Evolutionary conservation across 2,329 filamentous ascomycete genomes (phyloP).

Genomic region (Myrmaecium sp.): DNA sequence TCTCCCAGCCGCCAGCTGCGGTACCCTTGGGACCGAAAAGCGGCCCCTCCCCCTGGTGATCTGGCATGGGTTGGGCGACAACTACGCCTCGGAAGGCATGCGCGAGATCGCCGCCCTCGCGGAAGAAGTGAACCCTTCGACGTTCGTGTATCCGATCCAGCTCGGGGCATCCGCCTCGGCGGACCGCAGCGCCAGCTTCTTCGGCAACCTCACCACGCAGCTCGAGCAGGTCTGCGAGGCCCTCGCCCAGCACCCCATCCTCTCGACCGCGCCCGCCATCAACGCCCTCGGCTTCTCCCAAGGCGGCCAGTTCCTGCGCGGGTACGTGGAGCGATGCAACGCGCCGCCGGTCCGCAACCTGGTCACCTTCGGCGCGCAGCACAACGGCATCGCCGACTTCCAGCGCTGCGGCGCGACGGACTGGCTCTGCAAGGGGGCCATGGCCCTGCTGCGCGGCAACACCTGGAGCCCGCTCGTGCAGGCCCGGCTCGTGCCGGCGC

Average conservation of each 20-base stretch:
- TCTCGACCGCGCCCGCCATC: constrained; percentile 65
- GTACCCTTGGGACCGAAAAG: no score
- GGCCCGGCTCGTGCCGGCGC: constrained; percentile 67
- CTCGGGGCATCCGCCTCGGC: constrained; percentile 46
- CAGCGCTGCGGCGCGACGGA: constrained; percentile 54
- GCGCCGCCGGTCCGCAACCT: constrained; percentile 56
- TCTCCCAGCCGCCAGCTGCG: no score
- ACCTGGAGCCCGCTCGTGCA: constrained; percentile 72
- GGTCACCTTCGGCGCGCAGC: constrained; percentile 78
- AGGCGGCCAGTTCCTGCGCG: constrained; percentile 90
- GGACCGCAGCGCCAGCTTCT: constrained; percentile 74
- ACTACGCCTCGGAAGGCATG: constrained; percentile 61
- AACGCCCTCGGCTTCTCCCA: constrained; percentile 93
- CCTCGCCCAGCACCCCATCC: constrained; percentile 57
- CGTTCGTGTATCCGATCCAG: constrained; percentile 64
- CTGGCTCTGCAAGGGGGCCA: constrained; percentile 65
- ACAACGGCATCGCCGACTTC: constrained; percentile 82
- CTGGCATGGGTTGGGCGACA: constrained; percentile 79
- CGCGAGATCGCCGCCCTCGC: constrained; percentile 54
- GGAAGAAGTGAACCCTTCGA: constrained; percentile 59
- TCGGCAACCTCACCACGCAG: constrained; percentile 76
- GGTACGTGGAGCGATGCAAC: constrained; percentile 78
- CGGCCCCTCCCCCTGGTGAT: constrained; percentile 73
- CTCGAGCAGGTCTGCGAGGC: constrained; percentile 60
- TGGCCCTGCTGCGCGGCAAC: constrained; percentile 60